Base-by-base conservation (phyloP, 1,284 basidiomycete genomes). In the Sphagnurus paluster region DNA sequence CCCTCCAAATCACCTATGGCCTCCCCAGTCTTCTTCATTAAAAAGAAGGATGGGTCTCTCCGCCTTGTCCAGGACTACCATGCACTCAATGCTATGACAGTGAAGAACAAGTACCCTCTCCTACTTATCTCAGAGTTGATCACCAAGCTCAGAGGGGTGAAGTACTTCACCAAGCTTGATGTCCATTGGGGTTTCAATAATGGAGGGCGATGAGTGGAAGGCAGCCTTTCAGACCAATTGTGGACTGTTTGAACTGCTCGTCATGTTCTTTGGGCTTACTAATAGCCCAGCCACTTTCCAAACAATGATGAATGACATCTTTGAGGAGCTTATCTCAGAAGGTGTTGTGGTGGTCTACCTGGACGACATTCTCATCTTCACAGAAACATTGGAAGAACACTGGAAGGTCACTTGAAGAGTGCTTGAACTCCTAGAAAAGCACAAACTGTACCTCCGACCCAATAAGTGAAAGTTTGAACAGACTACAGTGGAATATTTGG, bases 11-110 rank as follows among this genome's bases (percentile, higher is more conserved):
- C 60, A 2, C 60, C 63, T 2, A 55, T 58, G 32, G 66, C 56
- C 1, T 57, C 70, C 0, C 69, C 70, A 0, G 59, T 76, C 39
- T 67, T 78, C 36, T 78, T 76, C 48, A 62, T 72, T 8, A 61
- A 63, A 39, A 77, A 77, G 58, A 72, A 72, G 52, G 68, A 74
- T 50, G 65, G 66, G 9, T 44, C 52, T 0, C 54, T 71, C 0
- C 46, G 66, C 1, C 53, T 58, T 57, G 14, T 57, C 4, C 55
- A 60, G 39, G 69, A 75, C 44, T 75, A 75, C 51, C 43, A 63
- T 0, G 50, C 50, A 11, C 52, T 74, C 14, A 75, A 75, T 50
- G 29, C 41, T 0, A 48, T 64, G n/a, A 74, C 66, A 0, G 50
- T 62, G 4, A 74, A 72, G 51, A 64, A 71, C 43, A 50, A 51